Conservation (phyloP, 2,329 filamentous ascomycete species). For the Periconia sp. region DNA sequence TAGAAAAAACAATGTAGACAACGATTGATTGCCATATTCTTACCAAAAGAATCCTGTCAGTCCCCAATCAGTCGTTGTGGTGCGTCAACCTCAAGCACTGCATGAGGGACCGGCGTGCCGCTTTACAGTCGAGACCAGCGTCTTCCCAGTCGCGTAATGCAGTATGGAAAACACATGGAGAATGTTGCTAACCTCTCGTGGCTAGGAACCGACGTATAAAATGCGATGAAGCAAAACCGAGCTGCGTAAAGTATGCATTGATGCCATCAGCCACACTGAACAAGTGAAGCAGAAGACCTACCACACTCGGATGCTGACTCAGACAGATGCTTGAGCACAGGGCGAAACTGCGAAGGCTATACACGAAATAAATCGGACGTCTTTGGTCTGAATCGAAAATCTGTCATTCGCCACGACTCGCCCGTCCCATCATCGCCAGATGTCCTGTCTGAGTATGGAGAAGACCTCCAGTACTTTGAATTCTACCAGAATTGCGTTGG, state of each 20-base stretch:
- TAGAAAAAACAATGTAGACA: too few species aligned
- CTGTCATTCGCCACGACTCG: not conserved
- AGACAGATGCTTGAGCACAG: constrained; percentile 29
- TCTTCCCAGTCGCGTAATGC: not conserved
- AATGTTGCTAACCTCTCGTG: constrained; percentile 5
- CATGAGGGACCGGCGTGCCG: not conserved
- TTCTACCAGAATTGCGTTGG: constrained; percentile 49
- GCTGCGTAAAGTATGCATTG: constrained; percentile 21
- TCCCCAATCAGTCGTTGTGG: too few species aligned
- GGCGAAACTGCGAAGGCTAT: constrained; percentile 35
- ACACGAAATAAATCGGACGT: constrained; percentile 2
- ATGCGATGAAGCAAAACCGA: constrained; percentile 25
- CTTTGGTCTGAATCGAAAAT: not conserved
- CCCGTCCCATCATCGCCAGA: constrained; percentile 1
- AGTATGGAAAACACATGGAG: not conserved
- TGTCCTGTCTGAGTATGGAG: constrained; percentile 11
- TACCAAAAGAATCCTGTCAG: not conserved
- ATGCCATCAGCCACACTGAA: not conserved
- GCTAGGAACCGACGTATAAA: constrained; percentile 26
- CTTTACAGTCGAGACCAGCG: not conserved
- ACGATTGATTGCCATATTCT: too few species aligned
- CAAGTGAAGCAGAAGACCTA: not conserved
- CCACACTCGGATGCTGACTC: constrained; percentile 5
- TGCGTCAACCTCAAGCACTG: not conserved
- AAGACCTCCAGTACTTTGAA: constrained; percentile 24